Conservation (phyloP, 2,329 filamentous ascomycete genomes). For the Zymoseptoria pseudotritici region DNA sequence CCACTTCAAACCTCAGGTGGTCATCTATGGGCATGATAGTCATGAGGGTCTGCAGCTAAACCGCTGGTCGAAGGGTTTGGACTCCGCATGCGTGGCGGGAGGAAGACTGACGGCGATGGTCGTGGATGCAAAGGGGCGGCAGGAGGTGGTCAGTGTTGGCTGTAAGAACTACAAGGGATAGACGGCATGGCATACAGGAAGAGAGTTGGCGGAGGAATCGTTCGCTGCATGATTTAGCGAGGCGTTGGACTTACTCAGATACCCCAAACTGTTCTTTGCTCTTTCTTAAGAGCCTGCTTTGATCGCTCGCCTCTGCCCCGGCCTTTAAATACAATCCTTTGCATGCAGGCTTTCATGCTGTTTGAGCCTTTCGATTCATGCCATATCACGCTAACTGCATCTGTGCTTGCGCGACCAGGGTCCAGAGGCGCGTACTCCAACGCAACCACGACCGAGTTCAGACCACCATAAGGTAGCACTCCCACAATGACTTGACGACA, state of each 20-base stretch:
- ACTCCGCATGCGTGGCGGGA: conserved; percentile 74
- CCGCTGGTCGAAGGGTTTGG: conserved; percentile 73
- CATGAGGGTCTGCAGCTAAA: conserved; percentile 59
- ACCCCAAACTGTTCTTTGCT: neutral
- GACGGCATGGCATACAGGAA: neutral
- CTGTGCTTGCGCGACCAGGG: neutral
- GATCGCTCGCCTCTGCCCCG: neutral
- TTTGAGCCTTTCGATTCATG: neutral
- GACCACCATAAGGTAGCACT: neutral
- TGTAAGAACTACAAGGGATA: conserved; percentile 32
- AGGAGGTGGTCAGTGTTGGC: conserved; percentile 32
- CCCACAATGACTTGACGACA: neutral
- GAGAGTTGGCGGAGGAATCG: neutral
- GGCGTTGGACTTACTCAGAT: neutral
- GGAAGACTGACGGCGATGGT: conserved; percentile 69
- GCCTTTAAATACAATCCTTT: neutral
- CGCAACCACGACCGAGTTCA: neutral
- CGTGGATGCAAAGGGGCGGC: conserved; percentile 49
- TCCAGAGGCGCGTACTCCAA: neutral
- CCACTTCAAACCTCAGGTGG: conserved; percentile 48
- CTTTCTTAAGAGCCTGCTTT: neutral
- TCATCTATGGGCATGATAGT: conserved; percentile 84
- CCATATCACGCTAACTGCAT: neutral
- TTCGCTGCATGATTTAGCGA: neutral
- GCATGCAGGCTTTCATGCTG: neutral